Evolutionary conservation across 2,329 filamentous ascomycete genomes (phyloP).

Genomic region (Didymella exigua): DNA sequence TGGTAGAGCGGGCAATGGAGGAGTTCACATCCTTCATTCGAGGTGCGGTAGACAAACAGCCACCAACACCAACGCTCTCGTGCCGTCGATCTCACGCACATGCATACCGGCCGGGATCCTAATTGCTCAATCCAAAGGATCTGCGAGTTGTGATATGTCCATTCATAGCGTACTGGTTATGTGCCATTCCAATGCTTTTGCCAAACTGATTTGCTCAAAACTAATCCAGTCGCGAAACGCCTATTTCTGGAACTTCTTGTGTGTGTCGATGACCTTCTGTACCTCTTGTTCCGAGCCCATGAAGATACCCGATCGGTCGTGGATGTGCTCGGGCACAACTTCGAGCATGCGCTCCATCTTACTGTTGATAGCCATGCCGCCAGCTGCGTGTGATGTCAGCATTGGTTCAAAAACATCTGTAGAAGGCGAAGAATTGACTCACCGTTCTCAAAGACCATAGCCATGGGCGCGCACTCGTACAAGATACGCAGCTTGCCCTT

Average conservation of each 20-base stretch:
- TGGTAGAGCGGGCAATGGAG: neutral
- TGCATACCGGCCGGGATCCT: neutral
- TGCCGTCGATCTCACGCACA: neutral
- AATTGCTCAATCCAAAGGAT: neutral
- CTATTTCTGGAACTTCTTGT: slow-evolving; percentile 62
- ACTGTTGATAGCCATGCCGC: slow-evolving; percentile 89
- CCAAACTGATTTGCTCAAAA: slow-evolving; percentile 4
- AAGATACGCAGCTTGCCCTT: slow-evolving; percentile 98
- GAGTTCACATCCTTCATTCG: neutral
- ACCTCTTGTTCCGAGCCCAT: slow-evolving; percentile 94
- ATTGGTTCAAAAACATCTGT: neutral
- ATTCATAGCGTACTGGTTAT: slow-evolving; percentile 7
- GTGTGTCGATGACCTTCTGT: slow-evolving; percentile 88
- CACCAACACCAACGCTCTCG: slow-evolving; percentile 6
- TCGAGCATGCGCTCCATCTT: slow-evolving; percentile 90
- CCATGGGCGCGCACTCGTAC: slow-evolving; percentile 99
- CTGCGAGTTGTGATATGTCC: slow-evolving; percentile 1
- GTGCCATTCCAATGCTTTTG: slow-evolving; percentile 9
- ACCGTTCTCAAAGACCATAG: slow-evolving; percentile 98
- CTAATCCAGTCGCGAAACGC: neutral
- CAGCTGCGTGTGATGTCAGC: slow-evolving; percentile 62
- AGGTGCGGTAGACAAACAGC: neutral
- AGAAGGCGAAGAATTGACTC: slow-evolving; percentile 47
- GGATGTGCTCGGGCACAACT: slow-evolving; percentile 87
- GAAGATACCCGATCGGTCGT: slow-evolving; percentile 95